Percentiles rank a stretch among this genome's conserved stretches.
phyloP scores from a whole-genome alignment of 2,329 filamentous ascomycete genomes.

The Aspergillus pseudoglaucus region DNA sequence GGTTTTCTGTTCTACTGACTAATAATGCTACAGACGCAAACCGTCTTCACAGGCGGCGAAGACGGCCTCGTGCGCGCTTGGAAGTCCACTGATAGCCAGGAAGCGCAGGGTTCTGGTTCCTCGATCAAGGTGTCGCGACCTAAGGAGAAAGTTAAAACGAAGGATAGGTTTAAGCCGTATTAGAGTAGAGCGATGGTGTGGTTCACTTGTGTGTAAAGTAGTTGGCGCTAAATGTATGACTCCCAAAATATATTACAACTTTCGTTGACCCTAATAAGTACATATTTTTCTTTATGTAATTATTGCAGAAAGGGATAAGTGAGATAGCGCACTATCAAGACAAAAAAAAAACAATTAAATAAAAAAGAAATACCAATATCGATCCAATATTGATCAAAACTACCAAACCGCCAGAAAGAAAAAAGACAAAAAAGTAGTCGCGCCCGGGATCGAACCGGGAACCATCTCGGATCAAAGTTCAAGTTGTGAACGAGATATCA shows the following conservation, averaged over 20 bases:
- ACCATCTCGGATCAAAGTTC: constrained; percentile 10
- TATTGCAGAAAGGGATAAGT: too few species aligned
- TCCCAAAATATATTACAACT: background rate
- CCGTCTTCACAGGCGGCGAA: constrained; percentile 41
- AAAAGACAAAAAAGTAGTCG: constrained; percentile 9
- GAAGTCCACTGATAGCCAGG: constrained; percentile 22
- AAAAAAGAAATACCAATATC: constrained; percentile 7
- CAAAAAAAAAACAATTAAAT: too few species aligned
- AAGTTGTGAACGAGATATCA: constrained; percentile 17
- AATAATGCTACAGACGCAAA: constrained; percentile 23
- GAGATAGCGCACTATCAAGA: too few species aligned
- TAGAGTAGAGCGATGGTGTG: constrained; percentile 8
- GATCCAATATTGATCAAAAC: constrained; percentile 1
- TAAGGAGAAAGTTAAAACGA: constrained; percentile 30
- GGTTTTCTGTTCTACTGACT: background rate
- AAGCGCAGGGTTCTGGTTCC: constrained; percentile 9
- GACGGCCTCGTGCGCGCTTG: constrained; percentile 38
- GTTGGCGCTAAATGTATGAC: constrained; percentile 2
- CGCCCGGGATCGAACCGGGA: constrained; percentile 19
- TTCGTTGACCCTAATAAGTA: too few species aligned
- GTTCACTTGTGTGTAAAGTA: constrained; percentile 9
- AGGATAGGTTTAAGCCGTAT: constrained; percentile 36
- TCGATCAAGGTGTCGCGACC: constrained; percentile 16
- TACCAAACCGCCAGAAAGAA: background rate
- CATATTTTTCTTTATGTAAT: too few species aligned